Conservation (phyloP, 2,329 filamentous ascomycete genomes). For the Phialophora tarda region DNA sequence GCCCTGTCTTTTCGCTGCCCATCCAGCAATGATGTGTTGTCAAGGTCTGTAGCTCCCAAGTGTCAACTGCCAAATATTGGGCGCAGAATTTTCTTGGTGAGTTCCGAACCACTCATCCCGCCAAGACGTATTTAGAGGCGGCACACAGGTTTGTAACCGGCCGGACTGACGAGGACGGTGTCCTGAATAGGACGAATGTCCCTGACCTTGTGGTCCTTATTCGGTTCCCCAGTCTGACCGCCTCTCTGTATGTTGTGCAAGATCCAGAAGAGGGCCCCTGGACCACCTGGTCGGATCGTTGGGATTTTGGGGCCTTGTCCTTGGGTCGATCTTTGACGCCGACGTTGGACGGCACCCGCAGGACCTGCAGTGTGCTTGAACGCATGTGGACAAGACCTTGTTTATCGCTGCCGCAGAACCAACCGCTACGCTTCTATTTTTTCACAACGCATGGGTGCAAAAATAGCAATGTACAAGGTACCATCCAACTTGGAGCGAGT, state of each 20-base stretch:
- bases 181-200: conserved; percentile 16
- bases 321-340: conserved; percentile 7
- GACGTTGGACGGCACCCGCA: conserved; percentile 10
- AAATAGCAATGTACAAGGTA: conserved; percentile 10
- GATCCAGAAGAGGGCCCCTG: not conserved
- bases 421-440: not conserved
- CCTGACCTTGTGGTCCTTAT: conserved; percentile 25
- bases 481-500: not conserved
- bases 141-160: conserved; percentile 18
- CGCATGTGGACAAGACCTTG: not conserved
- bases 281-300: conserved; percentile 18
- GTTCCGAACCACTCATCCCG: conserved; percentile 27
- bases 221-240: conserved; percentile 22
- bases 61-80: conserved; percentile 12
- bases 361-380: conserved; percentile 6
- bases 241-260: conserved; percentile 19
- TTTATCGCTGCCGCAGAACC: not conserved
- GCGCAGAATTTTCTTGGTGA: conserved; percentile 13
- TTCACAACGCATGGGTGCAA: conserved; percentile 6
- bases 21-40: conserved; percentile 11
- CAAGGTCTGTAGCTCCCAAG: conserved; percentile 2
- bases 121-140: conserved; percentile 18
- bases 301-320: conserved; percentile 5
- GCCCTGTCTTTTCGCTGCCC: not conserved
- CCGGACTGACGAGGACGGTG: conserved; percentile 20